A percentile compares a stretch with the other conserved stretches of the same genome.
These are phyloP conservation scores for Ogataea siamensis DNA, from an alignment of 805 yeast species.

Conservation along the genomic window DNA sequence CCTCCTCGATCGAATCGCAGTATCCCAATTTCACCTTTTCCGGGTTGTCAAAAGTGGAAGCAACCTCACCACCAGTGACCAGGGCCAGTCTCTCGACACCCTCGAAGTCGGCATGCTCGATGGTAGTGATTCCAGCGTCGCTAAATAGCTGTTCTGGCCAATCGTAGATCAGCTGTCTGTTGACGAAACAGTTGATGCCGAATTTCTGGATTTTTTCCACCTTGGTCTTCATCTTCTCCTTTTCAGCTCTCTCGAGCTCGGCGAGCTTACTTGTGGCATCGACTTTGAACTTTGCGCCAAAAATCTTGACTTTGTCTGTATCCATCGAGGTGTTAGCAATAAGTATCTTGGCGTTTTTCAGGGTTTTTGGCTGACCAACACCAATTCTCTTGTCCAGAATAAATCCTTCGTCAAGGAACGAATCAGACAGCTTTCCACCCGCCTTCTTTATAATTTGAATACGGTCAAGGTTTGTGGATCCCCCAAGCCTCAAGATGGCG, in stretches of 20 bases:
- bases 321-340: conserved; percentile 96
- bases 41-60: conserved; percentile 91
- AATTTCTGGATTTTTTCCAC: conserved; percentile 86
- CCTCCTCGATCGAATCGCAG: conserved; percentile 88
- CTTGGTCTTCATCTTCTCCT: conserved; percentile 85
- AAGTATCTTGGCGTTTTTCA: conserved; percentile 80
- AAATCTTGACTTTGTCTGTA: conserved; percentile 95
- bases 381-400: conserved; percentile 90
- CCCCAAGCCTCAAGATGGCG: conserved; percentile 84
- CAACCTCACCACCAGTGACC: conserved; percentile 98
- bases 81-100: conserved; percentile 96
- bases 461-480: conserved; percentile 84
- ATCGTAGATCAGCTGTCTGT: conserved; percentile 95
- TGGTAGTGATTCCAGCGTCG: conserved; percentile 82
- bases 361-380: conserved; percentile 84
- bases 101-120: conserved; percentile 97
- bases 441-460: conserved; percentile 90
- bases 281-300: conserved; percentile 97
- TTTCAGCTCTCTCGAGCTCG: conserved; percentile 90
- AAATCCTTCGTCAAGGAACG: conserved; percentile 95
- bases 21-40: conserved; percentile 81
- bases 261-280: conserved; percentile 94
- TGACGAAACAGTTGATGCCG: conserved; percentile 80
- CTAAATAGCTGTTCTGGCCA: conserved; percentile 96
- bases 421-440: conserved; percentile 90